Conservation (phyloP, 2,329 filamentous ascomycete genomes). For the Colletotrichum siamense region DNA sequence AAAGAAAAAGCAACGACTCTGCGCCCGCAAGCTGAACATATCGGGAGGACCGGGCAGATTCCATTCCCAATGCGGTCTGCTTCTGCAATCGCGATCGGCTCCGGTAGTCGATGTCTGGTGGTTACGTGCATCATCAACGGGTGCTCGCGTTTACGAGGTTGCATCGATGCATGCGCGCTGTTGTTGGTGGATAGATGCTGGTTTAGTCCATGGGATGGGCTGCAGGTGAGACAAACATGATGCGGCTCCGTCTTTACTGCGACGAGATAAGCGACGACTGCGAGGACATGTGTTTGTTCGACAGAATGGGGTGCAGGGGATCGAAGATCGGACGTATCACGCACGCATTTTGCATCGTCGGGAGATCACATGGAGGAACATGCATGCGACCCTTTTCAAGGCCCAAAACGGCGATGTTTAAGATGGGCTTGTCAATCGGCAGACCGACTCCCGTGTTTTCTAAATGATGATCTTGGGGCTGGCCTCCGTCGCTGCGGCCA, state of each 20-base stretch:
- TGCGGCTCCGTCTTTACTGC: neutral
- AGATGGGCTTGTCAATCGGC: rapidly evolving
- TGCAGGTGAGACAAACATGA: neutral
- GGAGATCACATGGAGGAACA: neutral
- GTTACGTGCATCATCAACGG: neutral
- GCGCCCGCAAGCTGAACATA: neutral
- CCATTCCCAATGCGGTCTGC: neutral
- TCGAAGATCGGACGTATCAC: neutral
- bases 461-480: neutral
- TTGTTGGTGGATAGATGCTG: neutral
- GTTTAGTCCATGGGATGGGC: neutral
- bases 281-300: neutral
- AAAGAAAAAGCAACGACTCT: neutral
- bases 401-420: neutral
- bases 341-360: neutral
- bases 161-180: neutral
- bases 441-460: neutral
- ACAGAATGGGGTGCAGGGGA: neutral
- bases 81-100: neutral
- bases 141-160: neutral
- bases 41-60: neutral
- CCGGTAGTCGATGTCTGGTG: neutral
- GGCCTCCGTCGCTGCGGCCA: rapidly evolving
- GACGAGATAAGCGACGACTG: neutral
- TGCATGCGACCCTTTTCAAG: neutral